A percentile compares a stretch with the other conserved stretches of the same genome.
Evolutionary conservation across 805 yeast species (phyloP).

Genomic region (Candida khao-thaluensis): DNA sequence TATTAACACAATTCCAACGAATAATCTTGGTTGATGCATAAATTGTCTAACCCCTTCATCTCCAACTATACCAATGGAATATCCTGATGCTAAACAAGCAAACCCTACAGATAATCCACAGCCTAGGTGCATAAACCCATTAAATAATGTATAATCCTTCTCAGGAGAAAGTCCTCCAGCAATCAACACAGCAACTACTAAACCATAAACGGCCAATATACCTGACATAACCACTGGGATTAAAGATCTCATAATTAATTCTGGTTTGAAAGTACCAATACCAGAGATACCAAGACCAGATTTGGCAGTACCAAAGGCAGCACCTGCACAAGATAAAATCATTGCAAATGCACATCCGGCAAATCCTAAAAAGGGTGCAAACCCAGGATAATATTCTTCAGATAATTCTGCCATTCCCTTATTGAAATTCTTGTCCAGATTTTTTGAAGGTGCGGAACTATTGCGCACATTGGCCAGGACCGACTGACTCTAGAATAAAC

Average conservation of each 20-base stretch:
- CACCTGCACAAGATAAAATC: conserved; percentile 92
- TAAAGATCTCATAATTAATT: conserved; percentile 89
- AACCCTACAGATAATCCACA: conserved; percentile 97
- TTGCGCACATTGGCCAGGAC: too few relatives aligned
- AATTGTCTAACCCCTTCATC: conserved; percentile 99
- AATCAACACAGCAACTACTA: conserved; percentile 92
- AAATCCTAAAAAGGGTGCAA: conserved; percentile 96
- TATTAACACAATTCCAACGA: conserved; percentile 97
- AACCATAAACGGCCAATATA: conserved; percentile 93
- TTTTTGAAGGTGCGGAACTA: background rate
- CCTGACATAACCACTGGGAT: conserved; percentile 99
- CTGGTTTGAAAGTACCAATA: conserved; percentile 97
- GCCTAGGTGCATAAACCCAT: conserved; percentile 97
- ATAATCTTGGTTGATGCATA: conserved; percentile 96
- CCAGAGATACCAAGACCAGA: conserved; percentile 98
- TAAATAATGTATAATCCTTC: conserved; percentile 80
- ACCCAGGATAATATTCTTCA: conserved; percentile 78
- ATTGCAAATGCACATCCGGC: conserved; percentile 96
- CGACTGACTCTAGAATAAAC: too few relatives aligned
- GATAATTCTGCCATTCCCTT: conserved; percentile 7
- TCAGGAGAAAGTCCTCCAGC: conserved; percentile 86
- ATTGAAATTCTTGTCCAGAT: background rate
- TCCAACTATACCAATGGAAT: conserved; percentile 99
- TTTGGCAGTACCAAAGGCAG: conserved; percentile 97
- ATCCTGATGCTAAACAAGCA: conserved; percentile 97